A percentile compares a stretch with the other conserved stretches of the same genome.
phyloP scores from a whole-genome alignment of 805 yeast genomes.

The Candida methanosorbosa region DNA sequence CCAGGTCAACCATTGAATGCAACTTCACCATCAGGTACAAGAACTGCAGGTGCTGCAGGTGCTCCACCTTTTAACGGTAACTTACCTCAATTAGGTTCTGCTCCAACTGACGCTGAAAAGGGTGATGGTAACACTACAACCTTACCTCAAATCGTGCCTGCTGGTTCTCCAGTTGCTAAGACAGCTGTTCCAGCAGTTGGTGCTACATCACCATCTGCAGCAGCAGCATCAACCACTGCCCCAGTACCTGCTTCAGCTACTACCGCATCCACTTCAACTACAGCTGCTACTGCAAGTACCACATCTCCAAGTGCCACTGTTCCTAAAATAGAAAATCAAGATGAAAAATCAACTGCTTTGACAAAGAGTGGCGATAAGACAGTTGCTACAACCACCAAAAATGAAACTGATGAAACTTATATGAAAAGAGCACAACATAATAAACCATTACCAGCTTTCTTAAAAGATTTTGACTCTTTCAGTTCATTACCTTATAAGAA shows the following conservation, averaged over 20 bases:
- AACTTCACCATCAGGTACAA: conserved; percentile 9
- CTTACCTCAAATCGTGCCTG: conserved; percentile 10
- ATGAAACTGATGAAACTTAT: conserved; percentile 24
- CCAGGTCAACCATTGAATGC: conserved; percentile 15
- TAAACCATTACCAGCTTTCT: conserved; percentile 75
- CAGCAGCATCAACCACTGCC: conserved; percentile 7
- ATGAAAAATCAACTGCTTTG: conserved; percentile 1
- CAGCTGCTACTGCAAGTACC: conserved; percentile 19
- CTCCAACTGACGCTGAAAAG: conserved; percentile 15
- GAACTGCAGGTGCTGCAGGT: conserved; percentile 15
- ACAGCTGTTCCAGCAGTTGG: conserved; percentile 18
- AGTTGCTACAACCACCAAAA: conserved; percentile 5
- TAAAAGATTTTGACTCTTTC: conserved; percentile 71
- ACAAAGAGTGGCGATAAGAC: neutral
- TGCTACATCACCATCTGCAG: conserved; percentile 9
- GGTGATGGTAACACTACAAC: conserved; percentile 17
- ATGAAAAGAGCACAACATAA: conserved; percentile 43
- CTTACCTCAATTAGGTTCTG: conserved; percentile 17
- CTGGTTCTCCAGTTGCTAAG: conserved; percentile 23
- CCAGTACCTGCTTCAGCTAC: conserved; percentile 8
- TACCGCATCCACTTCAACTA: conserved; percentile 4
- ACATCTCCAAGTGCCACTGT: conserved; percentile 8
- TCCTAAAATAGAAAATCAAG: conserved; percentile 3
- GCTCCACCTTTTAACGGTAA: conserved; percentile 21
- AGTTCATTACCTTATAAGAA: conserved; percentile 73